phyloP scores from a whole-genome alignment of 768 basidiomycete genomes.

The Collybia sordida region DNA sequence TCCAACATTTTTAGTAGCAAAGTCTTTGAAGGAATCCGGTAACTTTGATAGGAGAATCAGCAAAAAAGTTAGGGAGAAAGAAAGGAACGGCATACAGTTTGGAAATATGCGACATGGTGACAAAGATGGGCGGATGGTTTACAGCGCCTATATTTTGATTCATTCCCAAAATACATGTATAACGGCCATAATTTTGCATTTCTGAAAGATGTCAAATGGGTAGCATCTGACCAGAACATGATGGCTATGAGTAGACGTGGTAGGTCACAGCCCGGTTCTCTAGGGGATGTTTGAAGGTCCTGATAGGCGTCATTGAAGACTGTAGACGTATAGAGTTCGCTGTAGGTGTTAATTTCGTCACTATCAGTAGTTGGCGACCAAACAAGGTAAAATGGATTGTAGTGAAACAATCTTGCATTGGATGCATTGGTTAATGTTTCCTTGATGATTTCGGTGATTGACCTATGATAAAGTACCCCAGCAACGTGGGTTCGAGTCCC shows the following conservation, averaged over 20 bases:
- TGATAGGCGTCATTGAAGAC: constrained; percentile 9
- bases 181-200: constrained; percentile 20
- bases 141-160: constrained; percentile 20
- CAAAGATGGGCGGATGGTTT: constrained; percentile 6
- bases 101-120: constrained; percentile 10
- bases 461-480: too few species aligned
- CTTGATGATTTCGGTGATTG: too few species aligned
- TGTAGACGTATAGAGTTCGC: constrained; percentile 17
- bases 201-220: constrained; percentile 27
- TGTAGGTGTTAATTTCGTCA: constrained; percentile 3
- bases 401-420: constrained; percentile 3
- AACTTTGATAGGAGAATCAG: constrained; percentile 6
- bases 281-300: background rate
- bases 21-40: constrained; percentile 17
- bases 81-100: constrained; percentile 1
- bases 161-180: constrained; percentile 20
- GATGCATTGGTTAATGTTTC: too few species aligned
- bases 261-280: constrained; percentile 10
- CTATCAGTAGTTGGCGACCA: constrained; percentile 5
- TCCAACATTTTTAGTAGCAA: constrained; percentile 3
- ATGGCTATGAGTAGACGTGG: constrained; percentile 13
- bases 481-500: too few species aligned
- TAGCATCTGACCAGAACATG: constrained; percentile 28
- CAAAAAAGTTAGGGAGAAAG: background rate
- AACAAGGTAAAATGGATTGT: constrained; percentile 15